phyloP scores from a whole-genome alignment of 2,329 filamentous ascomycete species.

The Arthrobotrys musiformis region DNA sequence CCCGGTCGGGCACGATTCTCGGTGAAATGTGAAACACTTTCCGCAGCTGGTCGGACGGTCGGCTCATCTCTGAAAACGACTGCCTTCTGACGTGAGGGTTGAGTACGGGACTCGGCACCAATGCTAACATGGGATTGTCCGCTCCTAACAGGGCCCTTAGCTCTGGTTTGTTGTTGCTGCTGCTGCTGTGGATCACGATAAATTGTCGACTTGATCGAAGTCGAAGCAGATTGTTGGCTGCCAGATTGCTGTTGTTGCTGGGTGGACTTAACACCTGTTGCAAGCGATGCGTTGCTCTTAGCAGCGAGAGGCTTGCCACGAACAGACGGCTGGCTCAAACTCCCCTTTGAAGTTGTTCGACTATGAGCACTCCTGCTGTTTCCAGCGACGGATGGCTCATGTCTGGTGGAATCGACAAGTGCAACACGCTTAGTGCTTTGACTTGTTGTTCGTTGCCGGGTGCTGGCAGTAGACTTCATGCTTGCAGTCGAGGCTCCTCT shows the following conservation, averaged over 20 bases:
- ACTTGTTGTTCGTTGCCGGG: slow-evolving; percentile 30
- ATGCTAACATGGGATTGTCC: neutral
- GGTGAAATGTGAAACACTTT: neutral
- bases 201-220: slow-evolving; percentile 27
- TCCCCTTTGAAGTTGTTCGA: slow-evolving; percentile 27
- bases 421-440: slow-evolving; percentile 47
- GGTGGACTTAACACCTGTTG: slow-evolving; percentile 30
- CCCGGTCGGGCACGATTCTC: neutral
- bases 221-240: neutral
- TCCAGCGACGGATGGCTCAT: slow-evolving; percentile 23
- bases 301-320: slow-evolving; percentile 42
- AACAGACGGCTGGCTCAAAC: slow-evolving; percentile 34
- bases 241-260: slow-evolving; percentile 1
- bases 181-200: slow-evolving; percentile 36
- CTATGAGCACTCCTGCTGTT: slow-evolving; percentile 22
- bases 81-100: slow-evolving; percentile 22
- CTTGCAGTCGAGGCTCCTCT: slow-evolving; percentile 35
- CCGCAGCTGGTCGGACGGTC: neutral
- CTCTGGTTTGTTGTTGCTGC: slow-evolving; percentile 22
- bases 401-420: slow-evolving; percentile 38
- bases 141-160: neutral
- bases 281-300: slow-evolving; percentile 42
- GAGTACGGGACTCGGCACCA: neutral
- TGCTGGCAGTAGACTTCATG: slow-evolving; percentile 22
- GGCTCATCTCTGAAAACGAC: slow-evolving; percentile 44